These are phyloP conservation scores for Neurospora tetraspora DNA, from an alignment of 495 filamentous ascomycete species.

Conservation along the genomic window DNA sequence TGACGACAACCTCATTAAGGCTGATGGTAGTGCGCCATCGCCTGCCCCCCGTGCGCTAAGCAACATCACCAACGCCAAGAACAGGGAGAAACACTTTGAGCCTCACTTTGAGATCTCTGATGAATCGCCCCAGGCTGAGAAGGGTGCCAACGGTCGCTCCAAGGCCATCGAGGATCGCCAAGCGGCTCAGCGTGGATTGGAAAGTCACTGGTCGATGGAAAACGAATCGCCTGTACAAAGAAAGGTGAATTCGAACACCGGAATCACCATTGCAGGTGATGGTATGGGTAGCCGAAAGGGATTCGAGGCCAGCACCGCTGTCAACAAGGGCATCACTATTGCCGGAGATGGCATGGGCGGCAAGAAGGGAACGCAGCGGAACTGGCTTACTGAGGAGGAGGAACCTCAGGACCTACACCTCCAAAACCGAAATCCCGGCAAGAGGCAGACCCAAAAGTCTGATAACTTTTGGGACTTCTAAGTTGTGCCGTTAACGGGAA, in stretches of 20 bases:
- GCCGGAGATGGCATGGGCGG: constrained; percentile 70
- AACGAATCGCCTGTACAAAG: constrained; percentile 48
- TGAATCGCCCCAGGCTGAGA: constrained; percentile 35
- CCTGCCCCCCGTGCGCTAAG: constrained; percentile 34
- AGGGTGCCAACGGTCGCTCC: constrained; percentile 8
- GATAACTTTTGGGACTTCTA: constrained; percentile 49
- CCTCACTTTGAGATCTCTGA: constrained; percentile 62
- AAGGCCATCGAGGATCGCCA: constrained; percentile 39
- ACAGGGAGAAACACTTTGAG: constrained; percentile 63
- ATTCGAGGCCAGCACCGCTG: constrained; percentile 15
- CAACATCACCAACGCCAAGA: constrained; percentile 54
- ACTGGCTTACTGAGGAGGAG: constrained; percentile 53
- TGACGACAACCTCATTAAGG: constrained; percentile 59
- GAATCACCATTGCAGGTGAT: not conserved
- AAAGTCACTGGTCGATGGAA: constrained; percentile 52
- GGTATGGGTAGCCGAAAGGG: constrained; percentile 3
- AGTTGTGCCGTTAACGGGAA: not conserved
- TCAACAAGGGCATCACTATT: constrained; percentile 43
- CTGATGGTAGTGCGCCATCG: constrained; percentile 32
- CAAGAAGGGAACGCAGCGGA: constrained; percentile 46
- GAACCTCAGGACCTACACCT: constrained; percentile 28
- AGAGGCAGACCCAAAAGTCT: constrained; percentile 25
- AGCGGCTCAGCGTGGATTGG: constrained; percentile 58
- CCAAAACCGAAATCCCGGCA: constrained; percentile 20
- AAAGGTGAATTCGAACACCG: constrained; percentile 35